These are phyloP conservation scores for Tolypocladium tundrense DNA, from an alignment of 2,329 filamentous ascomycete species.

Conservation along the genomic window DNA sequence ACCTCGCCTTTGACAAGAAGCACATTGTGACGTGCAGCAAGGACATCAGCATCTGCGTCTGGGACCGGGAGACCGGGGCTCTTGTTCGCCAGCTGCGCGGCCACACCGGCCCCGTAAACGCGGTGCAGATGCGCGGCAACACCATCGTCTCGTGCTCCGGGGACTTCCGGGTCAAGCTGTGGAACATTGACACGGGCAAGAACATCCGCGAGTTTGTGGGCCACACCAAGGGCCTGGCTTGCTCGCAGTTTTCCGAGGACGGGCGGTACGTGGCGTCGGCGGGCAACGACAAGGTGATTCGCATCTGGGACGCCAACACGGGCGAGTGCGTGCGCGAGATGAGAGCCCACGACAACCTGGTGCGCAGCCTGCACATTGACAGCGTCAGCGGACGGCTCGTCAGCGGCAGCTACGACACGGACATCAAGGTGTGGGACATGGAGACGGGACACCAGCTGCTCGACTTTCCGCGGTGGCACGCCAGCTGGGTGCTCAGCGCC, in stretches of 20 bases:
- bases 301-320: constrained; percentile 90
- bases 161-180: constrained; percentile 86
- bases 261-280: constrained; percentile 88
- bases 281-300: constrained; percentile 90
- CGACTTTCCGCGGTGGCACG: constrained; percentile 89
- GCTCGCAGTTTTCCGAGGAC: constrained; percentile 92
- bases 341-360: constrained; percentile 72
- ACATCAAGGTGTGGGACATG: constrained; percentile 91
- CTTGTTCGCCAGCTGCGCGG: constrained; percentile 72
- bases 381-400: constrained; percentile 76
- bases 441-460: constrained; percentile 67
- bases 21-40: constrained; percentile 97
- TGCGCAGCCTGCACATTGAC: constrained; percentile 86
- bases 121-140: constrained; percentile 88
- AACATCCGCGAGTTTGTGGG: constrained; percentile 84
- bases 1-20: constrained; percentile 83
- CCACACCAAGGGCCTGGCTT: constrained; percentile 87
- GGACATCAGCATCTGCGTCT: constrained; percentile 86
- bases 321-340: constrained; percentile 75
- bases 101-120: constrained; percentile 88
- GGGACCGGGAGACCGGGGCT: constrained; percentile 72
- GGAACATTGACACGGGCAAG: constrained; percentile 84
- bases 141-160: constrained; percentile 88
- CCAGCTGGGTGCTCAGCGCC: constrained; percentile 91
- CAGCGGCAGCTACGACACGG: constrained; percentile 88